Percentiles rank a stretch among this genome's conserved stretches.
These are phyloP conservation scores for Aspergillus ellipticus DNA, from an alignment of 495 filamentous ascomycete species.

Conservation along the genomic window DNA sequence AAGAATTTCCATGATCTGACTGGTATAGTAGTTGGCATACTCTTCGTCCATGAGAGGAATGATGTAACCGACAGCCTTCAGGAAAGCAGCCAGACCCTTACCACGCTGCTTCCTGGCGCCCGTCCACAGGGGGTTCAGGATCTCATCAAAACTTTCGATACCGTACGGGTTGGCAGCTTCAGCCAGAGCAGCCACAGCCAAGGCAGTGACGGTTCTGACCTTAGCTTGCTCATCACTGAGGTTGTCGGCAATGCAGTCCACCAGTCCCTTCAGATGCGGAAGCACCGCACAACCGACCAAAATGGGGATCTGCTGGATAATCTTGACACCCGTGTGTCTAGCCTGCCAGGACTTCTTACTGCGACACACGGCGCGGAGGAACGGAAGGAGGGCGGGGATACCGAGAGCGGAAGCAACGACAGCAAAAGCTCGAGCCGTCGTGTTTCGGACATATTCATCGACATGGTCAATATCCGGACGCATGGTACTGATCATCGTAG, in stretches of 20 bases:
- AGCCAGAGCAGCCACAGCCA: conserved; percentile 92
- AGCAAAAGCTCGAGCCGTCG: conserved; percentile 94
- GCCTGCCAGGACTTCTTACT: conserved; percentile 99
- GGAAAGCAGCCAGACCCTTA: conserved; percentile 90
- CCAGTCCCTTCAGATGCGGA: conserved; percentile 91
- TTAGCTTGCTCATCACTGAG: conserved; percentile 97
- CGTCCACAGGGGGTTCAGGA: conserved; percentile 95
- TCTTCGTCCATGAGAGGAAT: conserved; percentile 99
- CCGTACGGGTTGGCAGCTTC: conserved; percentile 97
- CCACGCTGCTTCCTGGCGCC: conserved; percentile 93
- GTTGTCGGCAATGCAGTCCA: conserved; percentile 94
- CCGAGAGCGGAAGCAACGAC: conserved; percentile 96
- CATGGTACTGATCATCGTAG: conserved; percentile 99
- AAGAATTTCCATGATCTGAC: conserved; percentile 98
- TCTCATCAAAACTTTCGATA: conserved; percentile 98
- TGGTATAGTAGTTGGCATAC: conserved; percentile 98
- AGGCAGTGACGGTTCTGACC: conserved; percentile 90
- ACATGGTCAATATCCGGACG: conserved; percentile 97
- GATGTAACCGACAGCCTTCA: conserved; percentile 97
- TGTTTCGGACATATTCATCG: conserved; percentile 99
- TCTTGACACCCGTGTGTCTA: conserved; percentile 98
- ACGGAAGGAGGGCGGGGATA: conserved; percentile 91
- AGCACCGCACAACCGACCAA: conserved; percentile 97
- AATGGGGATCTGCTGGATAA: conserved; percentile 99
- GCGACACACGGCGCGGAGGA: conserved; percentile 90